A percentile compares a stretch with the other conserved stretches of the same genome.
Conservation (phyloP, 2,329 filamentous ascomycete genomes). For the Allantophomopsis cytisporea region DNA sequence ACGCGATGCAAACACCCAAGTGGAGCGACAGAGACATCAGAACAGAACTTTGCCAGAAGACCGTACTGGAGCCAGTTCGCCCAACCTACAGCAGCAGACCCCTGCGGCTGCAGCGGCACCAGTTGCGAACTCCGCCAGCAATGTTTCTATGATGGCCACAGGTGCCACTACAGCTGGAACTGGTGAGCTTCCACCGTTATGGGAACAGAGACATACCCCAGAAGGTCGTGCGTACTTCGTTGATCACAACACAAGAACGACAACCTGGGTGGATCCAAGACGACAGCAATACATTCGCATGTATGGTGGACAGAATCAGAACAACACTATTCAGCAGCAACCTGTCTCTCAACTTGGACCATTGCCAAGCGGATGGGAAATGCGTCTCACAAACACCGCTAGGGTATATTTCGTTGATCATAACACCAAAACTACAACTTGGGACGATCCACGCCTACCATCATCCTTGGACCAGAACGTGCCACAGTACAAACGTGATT, state of each 20-base stretch:
- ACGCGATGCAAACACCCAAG: slow-evolving; percentile 80
- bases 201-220: slow-evolving; percentile 92
- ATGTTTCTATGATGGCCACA: slow-evolving; percentile 82
- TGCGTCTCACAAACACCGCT: slow-evolving; percentile 96
- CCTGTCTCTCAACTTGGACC: slow-evolving; percentile 94
- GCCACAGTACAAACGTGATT: slow-evolving; percentile 98
- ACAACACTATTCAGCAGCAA: slow-evolving; percentile 87
- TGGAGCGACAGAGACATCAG: slow-evolving; percentile 86
- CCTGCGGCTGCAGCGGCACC: slow-evolving; percentile 19
- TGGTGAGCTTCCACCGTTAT: slow-evolving; percentile 86
- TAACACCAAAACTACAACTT: slow-evolving; percentile 98
- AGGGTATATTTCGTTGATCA: slow-evolving; percentile 98
- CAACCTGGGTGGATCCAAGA: slow-evolving; percentile 95
- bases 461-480: slow-evolving; percentile 97
- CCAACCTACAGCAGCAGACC: slow-evolving; percentile 45
- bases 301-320: slow-evolving; percentile 82
- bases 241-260: slow-evolving; percentile 95
- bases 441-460: slow-evolving; percentile 91
- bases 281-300: slow-evolving; percentile 97
- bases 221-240: slow-evolving; percentile 95
- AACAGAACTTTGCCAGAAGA: slow-evolving; percentile 94
- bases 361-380: slow-evolving; percentile 95
- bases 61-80: slow-evolving; percentile 84
- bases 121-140: slow-evolving; percentile 29
- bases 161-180: slow-evolving; percentile 89